Evolutionary conservation across 495 filamentous ascomycete genomes (phyloP).

Genomic region (Penicillium pancosmium): DNA sequence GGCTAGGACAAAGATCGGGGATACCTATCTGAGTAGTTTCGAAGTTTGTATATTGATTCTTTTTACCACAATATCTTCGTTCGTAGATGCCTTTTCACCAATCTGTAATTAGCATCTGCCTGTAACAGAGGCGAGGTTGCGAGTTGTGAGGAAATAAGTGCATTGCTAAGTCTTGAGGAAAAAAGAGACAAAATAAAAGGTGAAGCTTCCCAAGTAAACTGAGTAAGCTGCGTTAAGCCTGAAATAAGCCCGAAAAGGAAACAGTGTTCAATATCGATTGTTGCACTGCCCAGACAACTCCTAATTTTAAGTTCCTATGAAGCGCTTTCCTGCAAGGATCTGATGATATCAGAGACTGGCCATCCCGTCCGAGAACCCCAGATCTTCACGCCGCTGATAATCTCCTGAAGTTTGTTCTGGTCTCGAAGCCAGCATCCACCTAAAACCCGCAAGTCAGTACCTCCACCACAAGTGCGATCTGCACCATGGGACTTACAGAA

Average conservation of each 20-base stretch:
- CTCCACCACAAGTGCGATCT: neutral
- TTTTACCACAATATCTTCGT: neutral
- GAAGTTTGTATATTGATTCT: constrained; percentile 2
- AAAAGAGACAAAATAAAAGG: too few species aligned
- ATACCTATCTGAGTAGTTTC: constrained; percentile 16
- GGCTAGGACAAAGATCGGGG: constrained; percentile 8
- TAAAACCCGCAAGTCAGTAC: constrained; percentile 11
- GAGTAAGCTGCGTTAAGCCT: too few species aligned
- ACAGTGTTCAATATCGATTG: too few species aligned
- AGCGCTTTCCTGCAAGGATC: constrained; percentile 1
- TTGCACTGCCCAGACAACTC: neutral
- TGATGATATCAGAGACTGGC: constrained; percentile 9
- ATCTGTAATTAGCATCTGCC: too few species aligned
- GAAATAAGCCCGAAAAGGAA: too few species aligned
- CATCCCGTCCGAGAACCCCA: constrained; percentile 15
- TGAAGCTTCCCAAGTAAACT: too few species aligned
- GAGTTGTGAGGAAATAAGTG: too few species aligned
- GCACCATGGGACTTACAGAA: constrained; percentile 31
- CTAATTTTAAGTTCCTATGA: too few species aligned
- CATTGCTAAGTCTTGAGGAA: too few species aligned
- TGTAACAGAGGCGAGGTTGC: too few species aligned
- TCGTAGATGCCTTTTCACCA: neutral
- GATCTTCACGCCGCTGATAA: constrained; percentile 4
- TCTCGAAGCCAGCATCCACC: constrained; percentile 24
- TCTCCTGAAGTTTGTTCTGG: neutral